These are phyloP conservation scores for Cicer bijugum DNA, from an alignment of 306 rosid genomes.

Conservation along the genomic window DNA sequence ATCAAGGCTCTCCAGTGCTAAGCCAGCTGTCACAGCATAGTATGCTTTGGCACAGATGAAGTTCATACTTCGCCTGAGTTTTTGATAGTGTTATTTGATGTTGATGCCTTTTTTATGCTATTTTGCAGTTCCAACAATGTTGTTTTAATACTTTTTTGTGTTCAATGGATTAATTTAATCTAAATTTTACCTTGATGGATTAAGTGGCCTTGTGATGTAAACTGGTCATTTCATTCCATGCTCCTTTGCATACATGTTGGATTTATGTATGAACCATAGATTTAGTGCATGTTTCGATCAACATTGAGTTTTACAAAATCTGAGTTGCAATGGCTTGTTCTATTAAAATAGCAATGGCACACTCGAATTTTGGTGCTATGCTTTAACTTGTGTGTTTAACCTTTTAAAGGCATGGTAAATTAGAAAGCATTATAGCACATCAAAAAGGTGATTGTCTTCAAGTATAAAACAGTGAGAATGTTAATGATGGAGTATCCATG, in stretches of 20 bases:
- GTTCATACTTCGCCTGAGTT: slow-evolving; percentile 39
- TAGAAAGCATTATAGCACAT: too few relatives aligned
- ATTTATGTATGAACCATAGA: too few relatives aligned
- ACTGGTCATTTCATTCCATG: neutral
- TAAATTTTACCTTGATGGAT: slow-evolving; percentile 13
- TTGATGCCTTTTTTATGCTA: slow-evolving; percentile 5
- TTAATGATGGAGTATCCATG: too few relatives aligned
- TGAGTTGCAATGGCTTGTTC: too few relatives aligned
- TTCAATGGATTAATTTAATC: slow-evolving; percentile 16
- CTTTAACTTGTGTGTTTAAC: too few relatives aligned
- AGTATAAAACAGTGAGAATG: too few relatives aligned
- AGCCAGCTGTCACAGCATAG: slow-evolving; percentile 37
- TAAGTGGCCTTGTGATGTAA: neutral
- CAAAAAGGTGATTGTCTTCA: too few relatives aligned
- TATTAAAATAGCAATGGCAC: too few relatives aligned
- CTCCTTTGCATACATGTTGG: neutral
- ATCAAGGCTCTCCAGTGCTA: slow-evolving; percentile 46
- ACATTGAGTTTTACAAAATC: too few relatives aligned
- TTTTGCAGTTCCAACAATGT: slow-evolving; percentile 24
- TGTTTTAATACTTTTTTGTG: neutral
- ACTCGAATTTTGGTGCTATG: too few relatives aligned
- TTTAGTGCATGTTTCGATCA: too few relatives aligned
- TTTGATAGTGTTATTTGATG: slow-evolving; percentile 36
- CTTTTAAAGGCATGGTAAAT: too few relatives aligned
- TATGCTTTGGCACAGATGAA: slow-evolving; percentile 25